Evolutionary conservation across 2,329 filamentous ascomycete species (phyloP).

Genomic region (Venturia asperata): DNA sequence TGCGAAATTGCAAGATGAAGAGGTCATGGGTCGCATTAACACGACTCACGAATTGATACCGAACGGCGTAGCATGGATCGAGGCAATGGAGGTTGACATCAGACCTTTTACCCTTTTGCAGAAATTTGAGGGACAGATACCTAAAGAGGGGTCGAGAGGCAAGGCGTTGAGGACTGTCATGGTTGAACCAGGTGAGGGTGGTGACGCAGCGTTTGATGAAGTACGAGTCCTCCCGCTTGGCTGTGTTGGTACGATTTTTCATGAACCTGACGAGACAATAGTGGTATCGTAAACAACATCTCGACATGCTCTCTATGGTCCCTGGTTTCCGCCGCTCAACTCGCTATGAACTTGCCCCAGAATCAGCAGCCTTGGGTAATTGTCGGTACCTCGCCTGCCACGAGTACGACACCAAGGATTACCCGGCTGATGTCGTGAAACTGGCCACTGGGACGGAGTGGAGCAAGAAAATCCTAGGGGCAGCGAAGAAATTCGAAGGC

Average conservation of each 20-base stretch:
- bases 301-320: slow-evolving; percentile 22
- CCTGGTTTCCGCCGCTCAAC: slow-evolving; percentile 24
- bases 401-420: slow-evolving; percentile 23
- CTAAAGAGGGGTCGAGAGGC: slow-evolving; percentile 16
- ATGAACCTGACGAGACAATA: background rate
- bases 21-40: slow-evolving; percentile 16
- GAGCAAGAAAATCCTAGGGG: slow-evolving; percentile 24
- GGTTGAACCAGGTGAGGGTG: slow-evolving; percentile 24
- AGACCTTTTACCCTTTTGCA: slow-evolving; percentile 13
- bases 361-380: slow-evolving; percentile 19
- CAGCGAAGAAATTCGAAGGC: slow-evolving; percentile 22
- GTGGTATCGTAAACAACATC: slow-evolving; percentile 27
- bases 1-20: slow-evolving; percentile 16
- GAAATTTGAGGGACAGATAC: slow-evolving; percentile 19
- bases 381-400: slow-evolving; percentile 24
- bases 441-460: slow-evolving; percentile 24
- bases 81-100: slow-evolving; percentile 17
- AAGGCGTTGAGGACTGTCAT: slow-evolving; percentile 20
- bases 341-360: slow-evolving; percentile 22
- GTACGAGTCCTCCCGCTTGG: background rate
- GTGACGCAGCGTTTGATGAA: slow-evolving; percentile 25
- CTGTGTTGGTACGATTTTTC: background rate
- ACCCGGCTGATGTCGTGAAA: slow-evolving; percentile 23
- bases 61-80: slow-evolving; percentile 14
- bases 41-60: slow-evolving; percentile 16